Conservation (phyloP, 1,284 basidiomycete species). For the Sanguinoderma infundibulare region DNA sequence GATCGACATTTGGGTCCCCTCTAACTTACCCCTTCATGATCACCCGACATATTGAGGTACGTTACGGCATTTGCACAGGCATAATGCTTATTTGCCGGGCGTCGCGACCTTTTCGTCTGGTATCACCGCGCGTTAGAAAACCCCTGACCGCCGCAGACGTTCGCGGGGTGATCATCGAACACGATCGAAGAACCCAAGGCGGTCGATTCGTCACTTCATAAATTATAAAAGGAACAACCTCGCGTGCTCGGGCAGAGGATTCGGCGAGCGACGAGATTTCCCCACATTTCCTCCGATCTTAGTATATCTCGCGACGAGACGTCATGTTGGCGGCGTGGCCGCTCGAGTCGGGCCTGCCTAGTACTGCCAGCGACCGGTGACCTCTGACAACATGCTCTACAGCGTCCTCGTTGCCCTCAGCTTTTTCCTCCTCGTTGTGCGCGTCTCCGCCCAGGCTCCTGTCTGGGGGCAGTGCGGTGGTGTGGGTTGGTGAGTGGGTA, state of each 20-base stretch:
- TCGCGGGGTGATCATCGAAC: constrained; percentile 10
- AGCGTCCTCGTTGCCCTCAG: constrained; percentile 18
- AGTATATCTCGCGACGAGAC: constrained; percentile 14
- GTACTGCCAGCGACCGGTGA: background rate
- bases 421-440: constrained; percentile 14
- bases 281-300: constrained; percentile 21
- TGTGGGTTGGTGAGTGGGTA: constrained; percentile 44
- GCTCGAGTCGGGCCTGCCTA: constrained; percentile 1
- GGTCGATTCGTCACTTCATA: constrained; percentile 1
- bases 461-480: constrained; percentile 56
- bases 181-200: background rate
- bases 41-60: background rate
- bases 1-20: background rate
- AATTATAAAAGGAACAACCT: constrained; percentile 21
- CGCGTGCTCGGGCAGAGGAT: constrained; percentile 14
- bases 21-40: constrained; percentile 7
- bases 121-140: background rate
- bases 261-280: constrained; percentile 18
- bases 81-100: constrained; percentile 1
- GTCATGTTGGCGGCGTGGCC: background rate
- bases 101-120: background rate
- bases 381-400: constrained; percentile 17
- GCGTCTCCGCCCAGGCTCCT: constrained; percentile 41
- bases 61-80: background rate
- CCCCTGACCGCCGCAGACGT: background rate